phyloP scores from a whole-genome alignment of 352 stramenopile genomes.

The Phytophthora lateralis region DNA sequence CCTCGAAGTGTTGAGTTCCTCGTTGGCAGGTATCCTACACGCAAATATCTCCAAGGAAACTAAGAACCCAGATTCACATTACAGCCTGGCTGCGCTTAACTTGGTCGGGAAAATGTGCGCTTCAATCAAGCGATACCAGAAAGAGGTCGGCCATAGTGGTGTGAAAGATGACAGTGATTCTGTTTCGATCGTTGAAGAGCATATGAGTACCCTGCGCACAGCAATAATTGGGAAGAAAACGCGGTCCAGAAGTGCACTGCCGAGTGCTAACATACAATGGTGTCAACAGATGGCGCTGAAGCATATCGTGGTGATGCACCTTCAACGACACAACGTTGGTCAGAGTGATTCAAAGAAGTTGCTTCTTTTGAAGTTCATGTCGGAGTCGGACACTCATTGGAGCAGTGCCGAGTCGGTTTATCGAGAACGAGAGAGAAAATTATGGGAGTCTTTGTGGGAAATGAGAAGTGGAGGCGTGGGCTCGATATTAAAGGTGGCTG shows the following conservation, averaged over 20 bases:
- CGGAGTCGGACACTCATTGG: conserved; percentile 28
- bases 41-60: conserved; percentile 57
- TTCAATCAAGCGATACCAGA: conserved; percentile 70
- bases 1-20: conserved; percentile 71
- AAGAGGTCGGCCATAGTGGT: conserved; percentile 29
- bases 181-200: conserved; percentile 53
- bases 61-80: conserved; percentile 73
- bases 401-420: conserved; percentile 1
- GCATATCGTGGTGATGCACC: conserved; percentile 66
- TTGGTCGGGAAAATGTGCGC: conserved; percentile 82
- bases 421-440: conserved; percentile 29
- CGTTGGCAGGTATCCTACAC: conserved; percentile 68
- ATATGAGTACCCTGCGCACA: conserved; percentile 42
- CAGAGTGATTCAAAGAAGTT: conserved; percentile 57
- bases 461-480: conserved; percentile 33
- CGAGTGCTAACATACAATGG: not conserved
- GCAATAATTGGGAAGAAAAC: conserved; percentile 18
- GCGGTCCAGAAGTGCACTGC: conserved; percentile 1
- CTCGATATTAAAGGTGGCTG: conserved; percentile 49
- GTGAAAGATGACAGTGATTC: conserved; percentile 56
- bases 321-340: conserved; percentile 41
- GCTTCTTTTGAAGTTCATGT: conserved; percentile 63
- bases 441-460: conserved; percentile 66
- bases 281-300: conserved; percentile 49
- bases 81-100: conserved; percentile 67